Evolutionary conservation across 2,329 filamentous ascomycete genomes (phyloP).

Genomic region (Tolypocladium ovalisporum): DNA sequence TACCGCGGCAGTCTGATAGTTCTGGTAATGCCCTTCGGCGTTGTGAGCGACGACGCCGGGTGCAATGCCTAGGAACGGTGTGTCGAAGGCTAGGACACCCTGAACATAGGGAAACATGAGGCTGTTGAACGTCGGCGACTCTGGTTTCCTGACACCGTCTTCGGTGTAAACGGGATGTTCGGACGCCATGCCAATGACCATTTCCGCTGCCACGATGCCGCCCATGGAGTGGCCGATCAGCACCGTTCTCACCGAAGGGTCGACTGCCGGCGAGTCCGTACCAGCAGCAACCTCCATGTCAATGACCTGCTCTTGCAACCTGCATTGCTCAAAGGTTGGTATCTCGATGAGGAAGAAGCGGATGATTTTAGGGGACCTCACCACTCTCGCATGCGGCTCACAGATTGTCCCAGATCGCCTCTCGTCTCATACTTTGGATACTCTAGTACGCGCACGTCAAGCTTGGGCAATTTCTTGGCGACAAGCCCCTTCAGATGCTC

Average conservation of each 20-base stretch:
- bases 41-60: conserved; percentile 73
- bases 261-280: conserved; percentile 73
- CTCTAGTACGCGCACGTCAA: conserved; percentile 56
- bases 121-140: conserved; percentile 32
- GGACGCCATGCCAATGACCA: conserved; percentile 59
- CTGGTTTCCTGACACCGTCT: conserved; percentile 26
- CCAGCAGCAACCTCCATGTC: conserved; percentile 78
- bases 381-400: conserved; percentile 67
- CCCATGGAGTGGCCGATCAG: conserved; percentile 85
- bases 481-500: conserved; percentile 57
- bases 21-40: conserved; percentile 72
- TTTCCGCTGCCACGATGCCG: conserved; percentile 89
- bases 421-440: conserved; percentile 78
- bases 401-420: conserved; percentile 62
- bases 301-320: conserved; percentile 85
- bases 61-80: conserved; percentile 75
- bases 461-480: conserved; percentile 53
- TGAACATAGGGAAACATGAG: conserved; percentile 93
- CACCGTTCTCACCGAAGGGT: conserved; percentile 72
- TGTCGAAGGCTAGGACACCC: conserved; percentile 87
- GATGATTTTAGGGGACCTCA: conserved; percentile 13
- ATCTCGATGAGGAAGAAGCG: neutral
- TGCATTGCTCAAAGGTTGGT: conserved; percentile 20
- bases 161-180: conserved; percentile 41
- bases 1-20: conserved; percentile 42